Evolutionary conservation across 2,329 filamentous ascomycete genomes (phyloP).

Genomic region (Aureobasidium pullulans): DNA sequence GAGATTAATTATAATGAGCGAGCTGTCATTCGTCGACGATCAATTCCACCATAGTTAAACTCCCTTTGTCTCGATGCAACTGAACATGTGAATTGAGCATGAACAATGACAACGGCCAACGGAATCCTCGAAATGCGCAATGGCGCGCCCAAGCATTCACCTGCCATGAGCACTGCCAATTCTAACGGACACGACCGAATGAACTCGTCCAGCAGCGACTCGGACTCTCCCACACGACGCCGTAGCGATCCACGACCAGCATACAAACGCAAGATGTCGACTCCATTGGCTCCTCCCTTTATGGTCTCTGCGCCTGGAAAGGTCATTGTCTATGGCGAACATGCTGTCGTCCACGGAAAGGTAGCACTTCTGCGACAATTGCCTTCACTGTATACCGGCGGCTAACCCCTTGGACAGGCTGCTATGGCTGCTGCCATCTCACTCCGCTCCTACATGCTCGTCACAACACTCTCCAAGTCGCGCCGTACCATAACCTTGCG

Average conservation of each 20-base stretch:
- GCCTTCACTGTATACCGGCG: background rate
- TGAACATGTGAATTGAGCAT: background rate
- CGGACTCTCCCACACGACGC: background rate
- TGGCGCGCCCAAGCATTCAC: background rate
- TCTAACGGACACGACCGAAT: background rate
- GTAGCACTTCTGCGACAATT: constrained; percentile 36
- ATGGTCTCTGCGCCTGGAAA: constrained; percentile 98
- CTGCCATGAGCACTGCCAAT: background rate
- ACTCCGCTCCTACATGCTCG: constrained; percentile 89
- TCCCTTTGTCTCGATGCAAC: background rate
- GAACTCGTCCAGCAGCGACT: background rate
- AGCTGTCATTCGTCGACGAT: background rate
- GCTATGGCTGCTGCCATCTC: constrained; percentile 94
- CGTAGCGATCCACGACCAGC: background rate
- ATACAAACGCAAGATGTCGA: constrained; percentile 13
- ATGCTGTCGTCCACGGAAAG: constrained; percentile 96
- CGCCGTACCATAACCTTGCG: constrained; percentile 78
- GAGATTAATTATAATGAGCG: constrained; percentile 2
- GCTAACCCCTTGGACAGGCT: constrained; percentile 44
- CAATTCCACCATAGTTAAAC: background rate
- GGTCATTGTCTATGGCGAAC: constrained; percentile 96
- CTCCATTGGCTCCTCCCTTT: constrained; percentile 47
- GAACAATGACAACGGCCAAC: constrained; percentile 6
- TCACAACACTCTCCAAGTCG: constrained; percentile 89
- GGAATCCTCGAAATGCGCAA: constrained; percentile 1